These are phyloP conservation scores for Macrophomina tecta DNA, from an alignment of 2,329 filamentous ascomycete genomes.

Conservation along the genomic window DNA sequence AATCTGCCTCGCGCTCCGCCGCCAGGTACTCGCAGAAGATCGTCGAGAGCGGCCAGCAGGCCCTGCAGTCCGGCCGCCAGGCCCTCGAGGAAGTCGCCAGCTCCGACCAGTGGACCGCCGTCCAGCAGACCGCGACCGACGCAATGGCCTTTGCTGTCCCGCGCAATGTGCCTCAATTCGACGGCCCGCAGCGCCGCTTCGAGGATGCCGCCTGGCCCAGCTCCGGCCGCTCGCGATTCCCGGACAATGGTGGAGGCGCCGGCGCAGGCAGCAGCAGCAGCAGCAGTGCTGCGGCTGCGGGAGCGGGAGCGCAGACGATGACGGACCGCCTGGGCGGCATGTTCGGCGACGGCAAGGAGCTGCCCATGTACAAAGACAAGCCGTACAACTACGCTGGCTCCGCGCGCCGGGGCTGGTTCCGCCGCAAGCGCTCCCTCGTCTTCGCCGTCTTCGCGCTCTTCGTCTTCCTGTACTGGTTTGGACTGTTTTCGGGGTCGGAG, in stretches of 20 bases:
- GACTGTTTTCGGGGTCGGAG: slow-evolving; percentile 19
- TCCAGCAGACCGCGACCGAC: slow-evolving; percentile 24
- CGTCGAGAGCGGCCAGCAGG: slow-evolving; percentile 40
- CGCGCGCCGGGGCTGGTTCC: slow-evolving; percentile 65
- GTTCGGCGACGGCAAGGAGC: slow-evolving; percentile 64
- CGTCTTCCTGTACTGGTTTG: slow-evolving; percentile 69
- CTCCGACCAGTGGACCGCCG: slow-evolving; percentile 31
- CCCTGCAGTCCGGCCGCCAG: slow-evolving; percentile 41
- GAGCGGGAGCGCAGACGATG: slow-evolving; percentile 49
- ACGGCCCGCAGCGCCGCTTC: slow-evolving; percentile 46
- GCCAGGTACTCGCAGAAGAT: slow-evolving; percentile 33
- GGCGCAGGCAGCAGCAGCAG: slow-evolving; percentile 9
- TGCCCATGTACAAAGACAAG: slow-evolving; percentile 99
- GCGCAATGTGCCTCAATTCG: slow-evolving; percentile 50
- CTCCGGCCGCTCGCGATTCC: slow-evolving; percentile 33
- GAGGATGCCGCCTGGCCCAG: slow-evolving; percentile 51
- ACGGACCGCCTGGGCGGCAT: slow-evolving; percentile 69
- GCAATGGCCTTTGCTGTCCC: slow-evolving; percentile 52
- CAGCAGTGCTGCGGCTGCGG: slow-evolving; percentile 37
- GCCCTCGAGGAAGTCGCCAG: slow-evolving; percentile 41
- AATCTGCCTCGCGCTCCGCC: slow-evolving; percentile 39
- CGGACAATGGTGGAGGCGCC: slow-evolving; percentile 10
- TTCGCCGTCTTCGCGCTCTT: slow-evolving; percentile 62
- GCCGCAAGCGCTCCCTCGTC: slow-evolving; percentile 66
- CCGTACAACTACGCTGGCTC: slow-evolving; percentile 73